phyloP scores from a whole-genome alignment of 805 yeast species.

The Helenozyma rhizophorensis region DNA sequence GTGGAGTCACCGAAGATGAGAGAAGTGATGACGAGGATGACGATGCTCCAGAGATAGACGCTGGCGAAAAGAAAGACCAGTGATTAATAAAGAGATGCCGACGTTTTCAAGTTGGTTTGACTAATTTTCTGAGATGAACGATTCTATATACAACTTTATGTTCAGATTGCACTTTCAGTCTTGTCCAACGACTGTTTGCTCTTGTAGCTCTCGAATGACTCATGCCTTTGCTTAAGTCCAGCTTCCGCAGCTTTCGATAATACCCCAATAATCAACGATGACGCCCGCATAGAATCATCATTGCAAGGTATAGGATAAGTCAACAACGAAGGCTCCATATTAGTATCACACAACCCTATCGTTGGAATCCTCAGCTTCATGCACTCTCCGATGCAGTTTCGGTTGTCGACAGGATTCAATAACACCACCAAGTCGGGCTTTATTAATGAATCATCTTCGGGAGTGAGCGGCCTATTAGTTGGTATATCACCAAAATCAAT shows the following conservation, averaged over 20 bases:
- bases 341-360: slow-evolving; percentile 90
- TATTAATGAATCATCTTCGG: slow-evolving; percentile 48
- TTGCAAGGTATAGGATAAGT: slow-evolving; percentile 96
- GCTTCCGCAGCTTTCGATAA: slow-evolving; percentile 79
- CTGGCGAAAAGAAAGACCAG: slow-evolving; percentile 17
- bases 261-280: slow-evolving; percentile 75
- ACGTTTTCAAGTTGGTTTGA: background rate
- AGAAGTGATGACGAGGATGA: slow-evolving; percentile 78
- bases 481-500: slow-evolving; percentile 69
- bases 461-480: slow-evolving; percentile 53
- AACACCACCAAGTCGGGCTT: slow-evolving; percentile 88
- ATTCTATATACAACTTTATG: slow-evolving; percentile 1
- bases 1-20: slow-evolving; percentile 68
- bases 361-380: slow-evolving; percentile 82
- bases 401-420: slow-evolving; percentile 83
- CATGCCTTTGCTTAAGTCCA: slow-evolving; percentile 61
- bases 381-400: slow-evolving; percentile 78
- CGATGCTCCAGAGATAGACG: slow-evolving; percentile 15
- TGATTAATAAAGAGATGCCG: background rate
- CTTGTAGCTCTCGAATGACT: slow-evolving; percentile 15
- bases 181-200: no score
- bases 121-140: background rate
- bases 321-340: slow-evolving; percentile 82
- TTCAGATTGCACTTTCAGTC: no score
- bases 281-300: slow-evolving; percentile 83